Evolutionary conservation across 2,329 filamentous ascomycete species (phyloP).

Genomic region (Aspergillus fischeri): DNA sequence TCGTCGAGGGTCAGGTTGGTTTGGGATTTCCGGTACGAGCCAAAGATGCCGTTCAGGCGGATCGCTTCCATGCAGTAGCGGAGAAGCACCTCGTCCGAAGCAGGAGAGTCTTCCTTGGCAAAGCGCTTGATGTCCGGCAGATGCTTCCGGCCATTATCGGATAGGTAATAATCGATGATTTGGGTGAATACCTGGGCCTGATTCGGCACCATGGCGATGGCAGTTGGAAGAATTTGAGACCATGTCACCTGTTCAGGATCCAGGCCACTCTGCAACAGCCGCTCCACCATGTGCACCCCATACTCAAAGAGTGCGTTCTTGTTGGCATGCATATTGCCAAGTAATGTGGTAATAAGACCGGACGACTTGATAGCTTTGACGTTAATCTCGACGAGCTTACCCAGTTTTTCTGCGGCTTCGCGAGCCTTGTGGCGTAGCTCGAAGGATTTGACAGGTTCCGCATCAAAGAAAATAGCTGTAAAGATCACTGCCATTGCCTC

Average conservation of each 20-base stretch:
- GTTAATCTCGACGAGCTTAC: conserved; percentile 58
- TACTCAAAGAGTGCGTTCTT: conserved; percentile 58
- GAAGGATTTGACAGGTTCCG: conserved; percentile 64
- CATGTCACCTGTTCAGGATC: conserved; percentile 64
- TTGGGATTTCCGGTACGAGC: conserved; percentile 56
- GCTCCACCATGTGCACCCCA: conserved; percentile 62
- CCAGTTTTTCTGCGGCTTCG: conserved; percentile 56
- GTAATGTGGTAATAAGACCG: conserved; percentile 52
- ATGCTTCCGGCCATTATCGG: conserved; percentile 52
- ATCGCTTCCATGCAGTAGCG: conserved; percentile 70
- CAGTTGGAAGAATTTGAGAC: conserved; percentile 65
- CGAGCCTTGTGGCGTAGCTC: conserved; percentile 57
- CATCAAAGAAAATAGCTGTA: conserved; percentile 61
- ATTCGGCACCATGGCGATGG: conserved; percentile 64
- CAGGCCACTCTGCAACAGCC: conserved; percentile 60
- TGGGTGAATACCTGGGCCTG: conserved; percentile 71
- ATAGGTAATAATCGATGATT: conserved; percentile 68
- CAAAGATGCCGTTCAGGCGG: conserved; percentile 61
- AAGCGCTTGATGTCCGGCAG: conserved; percentile 58
- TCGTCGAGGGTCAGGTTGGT: conserved; percentile 50
- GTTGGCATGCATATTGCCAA: conserved; percentile 47
- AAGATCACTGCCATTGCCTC: conserved; percentile 63
- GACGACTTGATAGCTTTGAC: conserved; percentile 58
- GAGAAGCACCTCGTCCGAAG: conserved; percentile 60
- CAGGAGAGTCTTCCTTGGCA: conserved; percentile 52